phyloP scores from a whole-genome alignment of 2,329 filamentous ascomycete species.

The Fusarium marasasianum region DNA sequence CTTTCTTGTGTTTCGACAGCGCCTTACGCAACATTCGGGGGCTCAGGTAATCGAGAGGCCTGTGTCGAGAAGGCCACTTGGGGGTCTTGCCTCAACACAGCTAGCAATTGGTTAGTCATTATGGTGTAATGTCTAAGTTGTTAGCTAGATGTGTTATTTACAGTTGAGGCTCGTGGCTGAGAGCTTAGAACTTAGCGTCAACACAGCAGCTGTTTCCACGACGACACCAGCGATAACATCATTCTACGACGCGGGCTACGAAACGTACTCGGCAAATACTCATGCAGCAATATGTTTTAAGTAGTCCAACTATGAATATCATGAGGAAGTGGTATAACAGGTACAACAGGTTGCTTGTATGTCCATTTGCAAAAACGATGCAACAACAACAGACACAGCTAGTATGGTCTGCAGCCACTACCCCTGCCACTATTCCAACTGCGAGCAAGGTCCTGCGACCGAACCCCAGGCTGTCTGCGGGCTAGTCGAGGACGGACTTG shows the following conservation, averaged over 20 bases:
- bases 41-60: background rate
- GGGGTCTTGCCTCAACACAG: no score
- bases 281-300: background rate
- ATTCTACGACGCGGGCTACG: background rate
- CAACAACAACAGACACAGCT: background rate
- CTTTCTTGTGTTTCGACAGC: background rate
- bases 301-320: accelerated
- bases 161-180: no score
- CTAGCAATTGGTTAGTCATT: no score
- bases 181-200: no score
- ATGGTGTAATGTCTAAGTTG: no score
- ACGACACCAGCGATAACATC: background rate
- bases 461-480: background rate
- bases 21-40: background rate
- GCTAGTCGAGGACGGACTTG: background rate
- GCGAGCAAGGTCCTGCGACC: background rate
- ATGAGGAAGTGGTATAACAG: accelerated
- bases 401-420: background rate
- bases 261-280: background rate
- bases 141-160: no score
- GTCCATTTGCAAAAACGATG: background rate
- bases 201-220: background rate
- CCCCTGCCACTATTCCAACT: background rate
- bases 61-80: background rate
- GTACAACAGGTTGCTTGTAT: background rate